These are phyloP conservation scores for Rhodotorula sp. DNA, from an alignment of 1,284 basidiomycete genomes.

Conservation along the genomic window DNA sequence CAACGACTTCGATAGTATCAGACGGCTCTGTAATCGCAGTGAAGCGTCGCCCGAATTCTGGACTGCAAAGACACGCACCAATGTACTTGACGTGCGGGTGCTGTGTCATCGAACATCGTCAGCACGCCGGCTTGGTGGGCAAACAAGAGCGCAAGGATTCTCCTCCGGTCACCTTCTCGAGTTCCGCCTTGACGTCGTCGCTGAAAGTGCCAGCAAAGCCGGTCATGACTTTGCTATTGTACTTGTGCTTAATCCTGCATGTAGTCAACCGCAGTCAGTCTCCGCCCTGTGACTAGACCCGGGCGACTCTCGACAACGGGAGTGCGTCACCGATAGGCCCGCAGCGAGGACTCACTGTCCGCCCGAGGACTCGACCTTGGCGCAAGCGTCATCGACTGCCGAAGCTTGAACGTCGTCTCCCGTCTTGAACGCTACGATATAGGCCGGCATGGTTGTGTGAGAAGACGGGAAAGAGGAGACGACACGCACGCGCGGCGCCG, in stretches of 20 bases:
- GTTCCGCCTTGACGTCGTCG: constrained; percentile 33
- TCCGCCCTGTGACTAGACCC: not conserved
- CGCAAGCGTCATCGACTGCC: constrained; percentile 8
- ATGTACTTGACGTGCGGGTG: constrained; percentile 35
- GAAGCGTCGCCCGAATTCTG: no score
- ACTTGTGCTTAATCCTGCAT: constrained; percentile 29
- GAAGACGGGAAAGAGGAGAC: not conserved
- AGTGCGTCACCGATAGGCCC: not conserved
- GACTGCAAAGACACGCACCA: constrained; percentile 3
- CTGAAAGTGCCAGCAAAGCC: constrained; percentile 36
- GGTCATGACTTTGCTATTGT: constrained; percentile 27
- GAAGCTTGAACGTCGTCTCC: constrained; percentile 12
- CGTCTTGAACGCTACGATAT: constrained; percentile 29
- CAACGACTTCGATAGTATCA: no score
- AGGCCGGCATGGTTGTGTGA: constrained; percentile 10
- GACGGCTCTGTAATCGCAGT: no score
- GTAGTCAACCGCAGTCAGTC: not conserved
- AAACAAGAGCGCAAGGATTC: not conserved
- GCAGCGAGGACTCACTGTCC: constrained; percentile 13
- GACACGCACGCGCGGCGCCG: not conserved
- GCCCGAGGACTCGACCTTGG: constrained; percentile 16
- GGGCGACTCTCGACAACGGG: not conserved
- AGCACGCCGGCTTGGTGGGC: not conserved
- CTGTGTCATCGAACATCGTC: not conserved
- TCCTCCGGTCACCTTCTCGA: constrained; percentile 21